These are phyloP conservation scores for Saccharomycopsis phalli DNA, from an alignment of 1,139 yeast species.

Conservation along the genomic window DNA sequence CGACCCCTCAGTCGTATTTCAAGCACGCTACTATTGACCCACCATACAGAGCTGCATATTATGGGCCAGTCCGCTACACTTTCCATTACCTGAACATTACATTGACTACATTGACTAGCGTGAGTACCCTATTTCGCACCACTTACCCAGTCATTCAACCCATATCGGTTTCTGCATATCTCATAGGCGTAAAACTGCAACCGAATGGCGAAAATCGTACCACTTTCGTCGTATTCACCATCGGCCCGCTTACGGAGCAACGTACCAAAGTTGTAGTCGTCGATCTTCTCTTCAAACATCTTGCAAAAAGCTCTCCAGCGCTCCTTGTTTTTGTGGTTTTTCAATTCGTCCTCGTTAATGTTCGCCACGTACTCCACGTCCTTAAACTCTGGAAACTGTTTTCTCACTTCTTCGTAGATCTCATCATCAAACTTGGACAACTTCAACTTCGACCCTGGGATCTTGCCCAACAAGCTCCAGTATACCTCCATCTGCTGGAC, in stretches of 20 bases:
- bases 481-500: constrained; percentile 93
- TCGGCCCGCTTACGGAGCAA: constrained; percentile 62
- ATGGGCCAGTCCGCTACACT: too few relatives aligned
- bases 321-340: constrained; percentile 68
- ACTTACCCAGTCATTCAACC: constrained; percentile 80
- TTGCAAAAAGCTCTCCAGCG: constrained; percentile 89
- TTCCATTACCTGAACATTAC: too few relatives aligned
- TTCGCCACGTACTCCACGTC: constrained; percentile 43
- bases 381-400: constrained; percentile 78
- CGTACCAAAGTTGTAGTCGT: constrained; percentile 94
- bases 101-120: too few relatives aligned
- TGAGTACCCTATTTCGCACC: neutral
- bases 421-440: constrained; percentile 79
- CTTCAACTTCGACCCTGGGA: constrained; percentile 72
- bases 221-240: constrained; percentile 73
- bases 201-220: constrained; percentile 85
- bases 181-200: constrained; percentile 93
- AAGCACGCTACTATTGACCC: too few relatives aligned
- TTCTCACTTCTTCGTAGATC: constrained; percentile 58
- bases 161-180: constrained; percentile 83
- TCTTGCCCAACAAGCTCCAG: constrained; percentile 68
- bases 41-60: too few relatives aligned
- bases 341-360: constrained; percentile 74
- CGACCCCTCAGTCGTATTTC: too few relatives aligned
- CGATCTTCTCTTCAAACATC: constrained; percentile 64